These are phyloP conservation scores for Phytophthora hibernalis DNA, from an alignment of 352 stramenopile genomes.

Conservation along the genomic window DNA sequence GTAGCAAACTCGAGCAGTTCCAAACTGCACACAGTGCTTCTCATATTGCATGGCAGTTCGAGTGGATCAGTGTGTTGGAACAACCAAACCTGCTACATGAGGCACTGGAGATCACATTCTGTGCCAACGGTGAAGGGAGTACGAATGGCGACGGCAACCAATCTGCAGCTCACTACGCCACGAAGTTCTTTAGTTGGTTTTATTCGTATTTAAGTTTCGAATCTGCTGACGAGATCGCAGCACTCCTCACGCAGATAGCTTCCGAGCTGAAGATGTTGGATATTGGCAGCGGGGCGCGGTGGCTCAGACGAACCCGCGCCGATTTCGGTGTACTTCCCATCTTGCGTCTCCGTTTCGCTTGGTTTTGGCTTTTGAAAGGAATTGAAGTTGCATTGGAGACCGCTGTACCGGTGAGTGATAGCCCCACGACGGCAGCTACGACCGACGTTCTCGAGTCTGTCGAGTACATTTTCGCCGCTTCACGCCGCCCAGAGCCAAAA, in stretches of 20 bases:
- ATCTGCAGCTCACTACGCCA: conserved; percentile 12
- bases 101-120: conserved; percentile 35
- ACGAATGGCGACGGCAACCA: conserved; percentile 1
- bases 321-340: conserved; percentile 40
- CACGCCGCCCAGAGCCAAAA: conserved; percentile 41
- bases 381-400: conserved; percentile 22
- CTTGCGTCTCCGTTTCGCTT: conserved; percentile 55
- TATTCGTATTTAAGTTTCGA: conserved; percentile 34
- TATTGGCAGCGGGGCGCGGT: conserved; percentile 35
- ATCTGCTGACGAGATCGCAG: conserved; percentile 25
- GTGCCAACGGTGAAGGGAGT: background rate
- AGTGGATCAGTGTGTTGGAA: conserved; percentile 47
- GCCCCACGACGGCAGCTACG: conserved; percentile 12
- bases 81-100: conserved; percentile 34
- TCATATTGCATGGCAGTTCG: conserved; percentile 36
- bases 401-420: conserved; percentile 2
- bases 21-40: conserved; percentile 15
- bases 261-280: conserved; percentile 28
- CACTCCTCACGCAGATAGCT: conserved; percentile 29
- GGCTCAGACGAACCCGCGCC: conserved; percentile 52
- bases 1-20: conserved; percentile 27
- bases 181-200: conserved; percentile 56
- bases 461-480: conserved; percentile 72
- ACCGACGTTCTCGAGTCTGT: conserved; percentile 57
- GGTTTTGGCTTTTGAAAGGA: conserved; percentile 67